phyloP scores from a whole-genome alignment of 1,284 basidiomycete genomes.

The Cerioporus squamosus region DNA sequence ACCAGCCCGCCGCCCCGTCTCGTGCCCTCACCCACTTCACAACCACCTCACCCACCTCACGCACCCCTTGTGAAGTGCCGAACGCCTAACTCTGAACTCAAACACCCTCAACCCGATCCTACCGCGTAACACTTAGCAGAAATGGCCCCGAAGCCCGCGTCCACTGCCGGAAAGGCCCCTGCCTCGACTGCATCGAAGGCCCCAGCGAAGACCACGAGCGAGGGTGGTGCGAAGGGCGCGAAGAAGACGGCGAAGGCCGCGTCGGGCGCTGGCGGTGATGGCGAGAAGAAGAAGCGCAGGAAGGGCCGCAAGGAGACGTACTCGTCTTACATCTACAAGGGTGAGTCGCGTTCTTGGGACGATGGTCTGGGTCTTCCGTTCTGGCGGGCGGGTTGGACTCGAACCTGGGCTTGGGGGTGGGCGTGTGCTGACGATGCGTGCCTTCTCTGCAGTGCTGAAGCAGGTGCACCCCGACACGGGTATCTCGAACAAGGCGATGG shows the following conservation, averaged over 20 bases:
- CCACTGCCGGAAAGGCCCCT: slow-evolving; percentile 83
- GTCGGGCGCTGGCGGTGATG: slow-evolving; percentile 57
- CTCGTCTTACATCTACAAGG: slow-evolving; percentile 95
- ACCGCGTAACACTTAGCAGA: slow-evolving; percentile 14
- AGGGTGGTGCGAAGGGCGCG: slow-evolving; percentile 77
- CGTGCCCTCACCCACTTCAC: neutral
- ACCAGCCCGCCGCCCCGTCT: slow-evolving; percentile 15
- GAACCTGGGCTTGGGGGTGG: neutral
- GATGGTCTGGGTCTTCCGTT: neutral
- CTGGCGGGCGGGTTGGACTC: neutral
- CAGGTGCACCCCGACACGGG: slow-evolving; percentile 97
- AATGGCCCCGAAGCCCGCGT: slow-evolving; percentile 84
- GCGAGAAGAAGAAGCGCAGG: slow-evolving; percentile 88
- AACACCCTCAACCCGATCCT: slow-evolving; percentile 14
- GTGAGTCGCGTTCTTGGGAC: slow-evolving; percentile 46
- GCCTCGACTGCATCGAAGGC: slow-evolving; percentile 78
- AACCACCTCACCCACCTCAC: neutral
- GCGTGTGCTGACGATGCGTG: slow-evolving; percentile 11
- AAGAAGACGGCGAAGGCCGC: slow-evolving; percentile 83
- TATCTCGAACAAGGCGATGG: slow-evolving; percentile 98
- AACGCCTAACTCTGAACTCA: slow-evolving; percentile 6
- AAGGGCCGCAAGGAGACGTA: slow-evolving; percentile 92
- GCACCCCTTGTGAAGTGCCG: slow-evolving; percentile 1
- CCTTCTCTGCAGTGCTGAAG: slow-evolving; percentile 64
- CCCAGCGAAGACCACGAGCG: slow-evolving; percentile 71